A percentile compares a stretch with the other conserved stretches of the same genome.
Conservation (phyloP, 768 basidiomycete species). For the Hysterangium stoloniferum region DNA sequence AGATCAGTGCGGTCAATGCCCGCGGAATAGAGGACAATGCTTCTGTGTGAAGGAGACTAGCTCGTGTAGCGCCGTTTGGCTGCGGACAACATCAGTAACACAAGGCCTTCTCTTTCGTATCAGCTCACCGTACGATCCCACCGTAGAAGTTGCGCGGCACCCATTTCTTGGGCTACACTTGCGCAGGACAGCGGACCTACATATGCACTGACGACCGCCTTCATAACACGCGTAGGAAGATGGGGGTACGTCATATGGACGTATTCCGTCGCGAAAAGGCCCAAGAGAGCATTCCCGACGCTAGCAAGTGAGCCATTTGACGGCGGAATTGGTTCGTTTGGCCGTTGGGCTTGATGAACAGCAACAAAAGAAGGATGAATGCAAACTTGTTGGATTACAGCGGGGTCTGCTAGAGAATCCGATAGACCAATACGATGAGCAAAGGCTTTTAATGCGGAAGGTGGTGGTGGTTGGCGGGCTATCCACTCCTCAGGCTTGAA, state of each 20-base stretch:
- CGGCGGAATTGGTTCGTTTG: constrained; percentile 42
- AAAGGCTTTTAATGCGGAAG: constrained; percentile 66
- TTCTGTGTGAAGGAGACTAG: constrained; percentile 66
- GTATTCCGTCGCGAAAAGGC: constrained; percentile 83
- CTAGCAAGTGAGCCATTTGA: constrained; percentile 71
- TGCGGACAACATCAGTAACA: constrained; percentile 6
- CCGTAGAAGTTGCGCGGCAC: constrained; percentile 65
- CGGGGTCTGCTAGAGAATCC: constrained; percentile 43
- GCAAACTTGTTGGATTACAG: constrained; percentile 63
- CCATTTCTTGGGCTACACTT: constrained; percentile 79
- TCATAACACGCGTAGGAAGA: constrained; percentile 84
- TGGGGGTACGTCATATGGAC: constrained; percentile 77
- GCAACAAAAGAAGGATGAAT: constrained; percentile 67
- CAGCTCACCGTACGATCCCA: constrained; percentile 74
- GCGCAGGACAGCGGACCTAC: constrained; percentile 83
- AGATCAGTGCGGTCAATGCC: constrained; percentile 81
- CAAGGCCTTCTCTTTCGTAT: too few relatives aligned
- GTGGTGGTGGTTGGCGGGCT: constrained; percentile 60
- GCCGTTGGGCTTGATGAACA: constrained; percentile 49
- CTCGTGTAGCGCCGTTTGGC: constrained; percentile 40
- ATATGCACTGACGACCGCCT: constrained; percentile 87
- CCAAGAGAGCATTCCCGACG: constrained; percentile 83
- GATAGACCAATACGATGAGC: constrained; percentile 69
- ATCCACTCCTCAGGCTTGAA: constrained; percentile 69
- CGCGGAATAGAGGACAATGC: constrained; percentile 85